These are phyloP conservation scores for Amanita pallidorosea DNA, from an alignment of 768 basidiomycete species.

Conservation along the genomic window DNA sequence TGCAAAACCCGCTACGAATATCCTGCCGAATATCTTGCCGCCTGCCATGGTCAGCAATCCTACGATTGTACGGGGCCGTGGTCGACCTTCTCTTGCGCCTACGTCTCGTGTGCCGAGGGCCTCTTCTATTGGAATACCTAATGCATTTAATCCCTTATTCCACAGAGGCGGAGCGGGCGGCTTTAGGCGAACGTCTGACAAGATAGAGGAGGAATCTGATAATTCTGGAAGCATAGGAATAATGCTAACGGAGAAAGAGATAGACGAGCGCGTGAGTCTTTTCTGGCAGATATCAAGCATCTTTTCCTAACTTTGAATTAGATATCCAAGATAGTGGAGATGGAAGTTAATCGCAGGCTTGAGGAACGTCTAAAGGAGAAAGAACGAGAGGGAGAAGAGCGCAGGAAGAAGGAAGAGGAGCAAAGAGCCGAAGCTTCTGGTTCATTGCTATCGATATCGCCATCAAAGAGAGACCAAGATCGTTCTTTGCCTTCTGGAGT, in stretches of 20 bases:
- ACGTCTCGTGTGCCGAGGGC: constrained; percentile 25
- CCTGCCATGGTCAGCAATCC: constrained; percentile 19
- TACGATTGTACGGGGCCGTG: constrained; percentile 11
- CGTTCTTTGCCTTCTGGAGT: constrained; percentile 34
- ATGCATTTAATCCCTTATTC: constrained; percentile 16
- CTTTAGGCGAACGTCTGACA: background rate
- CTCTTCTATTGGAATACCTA: constrained; percentile 21
- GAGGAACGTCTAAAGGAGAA: constrained; percentile 34
- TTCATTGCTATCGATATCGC: constrained; percentile 21
- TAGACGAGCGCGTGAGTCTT: constrained; percentile 56
- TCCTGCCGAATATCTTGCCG: constrained; percentile 37
- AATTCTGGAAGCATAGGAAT: constrained; percentile 23
- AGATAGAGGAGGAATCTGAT: constrained; percentile 17
- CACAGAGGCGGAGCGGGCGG: background rate
- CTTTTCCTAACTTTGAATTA: constrained; percentile 13
- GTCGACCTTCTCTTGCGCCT: constrained; percentile 26
- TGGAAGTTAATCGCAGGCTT: constrained; percentile 59
- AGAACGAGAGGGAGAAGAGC: constrained; percentile 26
- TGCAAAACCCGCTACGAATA: constrained; percentile 32
- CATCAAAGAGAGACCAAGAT: constrained; percentile 20
- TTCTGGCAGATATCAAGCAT: background rate
- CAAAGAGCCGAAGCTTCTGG: constrained; percentile 13
- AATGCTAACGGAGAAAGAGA: constrained; percentile 56
- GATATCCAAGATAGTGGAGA: constrained; percentile 70
- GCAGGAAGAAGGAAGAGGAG: constrained; percentile 21